phyloP scores from a whole-genome alignment of 805 yeast species.

The Wickerhamiella australiensis region DNA sequence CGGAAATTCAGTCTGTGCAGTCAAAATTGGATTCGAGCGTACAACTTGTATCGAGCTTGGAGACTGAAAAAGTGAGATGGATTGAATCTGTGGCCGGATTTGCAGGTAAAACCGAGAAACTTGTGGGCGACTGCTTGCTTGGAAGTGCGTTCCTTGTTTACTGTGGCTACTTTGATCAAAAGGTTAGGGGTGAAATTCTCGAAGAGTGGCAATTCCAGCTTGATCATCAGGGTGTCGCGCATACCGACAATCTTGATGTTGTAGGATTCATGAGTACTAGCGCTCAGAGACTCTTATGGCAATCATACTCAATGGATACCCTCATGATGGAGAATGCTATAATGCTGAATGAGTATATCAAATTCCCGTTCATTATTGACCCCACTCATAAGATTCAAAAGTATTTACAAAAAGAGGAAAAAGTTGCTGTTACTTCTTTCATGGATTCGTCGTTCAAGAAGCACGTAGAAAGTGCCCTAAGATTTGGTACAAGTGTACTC shows the following conservation, averaged over 20 bases:
- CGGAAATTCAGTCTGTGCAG: constrained; percentile 54
- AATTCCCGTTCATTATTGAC: constrained; percentile 56
- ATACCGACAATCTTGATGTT: constrained; percentile 23
- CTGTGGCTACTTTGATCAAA: constrained; percentile 47
- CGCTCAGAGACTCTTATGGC: constrained; percentile 40
- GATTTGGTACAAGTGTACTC: constrained; percentile 69
- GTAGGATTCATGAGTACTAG: constrained; percentile 29
- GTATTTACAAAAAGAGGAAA: constrained; percentile 31
- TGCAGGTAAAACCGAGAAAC: constrained; percentile 32
- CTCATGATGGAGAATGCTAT: constrained; percentile 52
- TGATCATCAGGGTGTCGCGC: constrained; percentile 29
- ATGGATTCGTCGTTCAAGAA: constrained; percentile 52
- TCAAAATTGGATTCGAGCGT: constrained; percentile 50
- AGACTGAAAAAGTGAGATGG: constrained; percentile 68
- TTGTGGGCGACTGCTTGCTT: constrained; percentile 56
- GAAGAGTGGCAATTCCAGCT: constrained; percentile 29
- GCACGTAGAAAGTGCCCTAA: constrained; percentile 63
- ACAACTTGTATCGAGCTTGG: constrained; percentile 47
- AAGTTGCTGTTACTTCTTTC: constrained; percentile 42
- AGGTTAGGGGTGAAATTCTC: constrained; percentile 31
- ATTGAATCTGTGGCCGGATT: constrained; percentile 42
- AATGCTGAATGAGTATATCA: constrained; percentile 33
- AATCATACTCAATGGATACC: constrained; percentile 43
- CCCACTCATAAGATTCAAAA: constrained; percentile 44
- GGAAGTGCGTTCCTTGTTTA: constrained; percentile 51